A percentile compares a stretch with the other conserved stretches of the same genome.
These are phyloP conservation scores for Phytophthora pseudosyringae DNA, from an alignment of 352 stramenopile species.

Conservation along the genomic window DNA sequence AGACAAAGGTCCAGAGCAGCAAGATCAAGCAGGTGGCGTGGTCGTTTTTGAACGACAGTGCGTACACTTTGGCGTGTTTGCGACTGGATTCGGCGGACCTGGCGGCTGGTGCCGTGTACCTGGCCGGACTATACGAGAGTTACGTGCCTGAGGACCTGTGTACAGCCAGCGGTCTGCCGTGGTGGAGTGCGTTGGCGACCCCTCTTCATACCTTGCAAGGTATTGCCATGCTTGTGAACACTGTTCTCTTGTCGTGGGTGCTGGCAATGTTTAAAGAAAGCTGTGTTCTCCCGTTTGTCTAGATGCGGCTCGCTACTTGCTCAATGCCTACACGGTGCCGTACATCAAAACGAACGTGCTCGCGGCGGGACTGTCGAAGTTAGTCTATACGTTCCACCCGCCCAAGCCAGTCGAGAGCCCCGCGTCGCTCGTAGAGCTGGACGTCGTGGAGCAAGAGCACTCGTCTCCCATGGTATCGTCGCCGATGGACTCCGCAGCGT, in stretches of 20 bases:
- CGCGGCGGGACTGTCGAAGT: conserved; percentile 68
- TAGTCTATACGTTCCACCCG: conserved; percentile 79
- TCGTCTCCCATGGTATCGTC: conserved; percentile 45
- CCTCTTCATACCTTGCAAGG: conserved; percentile 82
- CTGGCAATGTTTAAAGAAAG: conserved; percentile 72
- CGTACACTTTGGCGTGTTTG: conserved; percentile 86
- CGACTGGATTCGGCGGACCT: conserved; percentile 71
- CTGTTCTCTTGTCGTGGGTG: conserved; percentile 44
- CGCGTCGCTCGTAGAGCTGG: conserved; percentile 45
- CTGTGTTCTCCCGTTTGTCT: conserved; percentile 61
- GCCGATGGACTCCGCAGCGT: conserved; percentile 68
- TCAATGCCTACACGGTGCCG: conserved; percentile 77
- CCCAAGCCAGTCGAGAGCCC: conserved; percentile 62
- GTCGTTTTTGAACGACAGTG: conserved; percentile 91
- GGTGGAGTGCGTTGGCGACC: conserved; percentile 75
- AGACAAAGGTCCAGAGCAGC: conserved; percentile 61
- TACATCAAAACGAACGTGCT: conserved; percentile 85
- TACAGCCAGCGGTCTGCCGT: conserved; percentile 62
- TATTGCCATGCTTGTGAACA: conserved; percentile 58
- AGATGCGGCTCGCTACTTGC: conserved; percentile 82
- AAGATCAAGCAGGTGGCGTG: conserved; percentile 90
- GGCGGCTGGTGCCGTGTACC: conserved; percentile 81
- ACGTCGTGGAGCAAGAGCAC: conserved; percentile 56
- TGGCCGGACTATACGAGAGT: conserved; percentile 86
- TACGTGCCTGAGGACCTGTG: conserved; percentile 70